A percentile compares a stretch with the other conserved stretches of the same genome.
phyloP scores from a whole-genome alignment of 2,329 filamentous ascomycete species.

The Emmonsiellopsis sp. region DNA sequence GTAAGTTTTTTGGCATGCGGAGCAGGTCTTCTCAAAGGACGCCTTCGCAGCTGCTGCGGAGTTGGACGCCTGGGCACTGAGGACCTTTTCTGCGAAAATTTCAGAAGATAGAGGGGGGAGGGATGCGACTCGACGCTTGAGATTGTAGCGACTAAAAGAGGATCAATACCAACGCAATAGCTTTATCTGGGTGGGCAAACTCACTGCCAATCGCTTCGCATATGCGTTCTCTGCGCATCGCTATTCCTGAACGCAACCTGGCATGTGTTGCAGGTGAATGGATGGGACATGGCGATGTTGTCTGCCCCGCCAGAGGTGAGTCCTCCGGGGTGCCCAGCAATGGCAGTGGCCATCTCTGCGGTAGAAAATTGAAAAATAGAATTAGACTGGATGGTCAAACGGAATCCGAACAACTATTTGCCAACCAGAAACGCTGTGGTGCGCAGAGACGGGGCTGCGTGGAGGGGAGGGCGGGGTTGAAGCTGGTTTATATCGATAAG shows the following conservation, averaged over 20 bases:
- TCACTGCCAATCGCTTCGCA: constrained; percentile 98
- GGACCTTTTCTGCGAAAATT: constrained; percentile 88
- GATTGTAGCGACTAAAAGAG: constrained; percentile 68
- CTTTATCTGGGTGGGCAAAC: constrained; percentile 30
- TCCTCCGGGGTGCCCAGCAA: neutral
- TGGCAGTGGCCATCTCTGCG: constrained; percentile 6
- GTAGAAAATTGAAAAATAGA: neutral
- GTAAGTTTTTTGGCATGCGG: constrained; percentile 81
- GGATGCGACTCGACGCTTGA: constrained; percentile 59
- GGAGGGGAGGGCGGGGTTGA: neutral
- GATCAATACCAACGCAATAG: constrained; percentile 12
- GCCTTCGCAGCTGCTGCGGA: constrained; percentile 80
- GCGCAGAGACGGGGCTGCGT: neutral
- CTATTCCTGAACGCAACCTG: constrained; percentile 93
- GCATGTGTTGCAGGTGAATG: constrained; percentile 97
- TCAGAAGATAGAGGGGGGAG: constrained; percentile 80
- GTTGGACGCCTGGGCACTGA: constrained; percentile 78
- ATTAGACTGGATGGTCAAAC: neutral
- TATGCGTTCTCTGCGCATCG: constrained; percentile 87
- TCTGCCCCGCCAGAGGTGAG: constrained; percentile 12
- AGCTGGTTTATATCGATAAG: neutral
- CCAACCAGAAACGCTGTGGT: neutral
- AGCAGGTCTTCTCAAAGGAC: constrained; percentile 75
- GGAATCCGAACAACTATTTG: neutral
- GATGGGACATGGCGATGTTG: constrained; percentile 51